Conservation (phyloP, 305 asterid genomes). For the Plantago rigida region DNA sequence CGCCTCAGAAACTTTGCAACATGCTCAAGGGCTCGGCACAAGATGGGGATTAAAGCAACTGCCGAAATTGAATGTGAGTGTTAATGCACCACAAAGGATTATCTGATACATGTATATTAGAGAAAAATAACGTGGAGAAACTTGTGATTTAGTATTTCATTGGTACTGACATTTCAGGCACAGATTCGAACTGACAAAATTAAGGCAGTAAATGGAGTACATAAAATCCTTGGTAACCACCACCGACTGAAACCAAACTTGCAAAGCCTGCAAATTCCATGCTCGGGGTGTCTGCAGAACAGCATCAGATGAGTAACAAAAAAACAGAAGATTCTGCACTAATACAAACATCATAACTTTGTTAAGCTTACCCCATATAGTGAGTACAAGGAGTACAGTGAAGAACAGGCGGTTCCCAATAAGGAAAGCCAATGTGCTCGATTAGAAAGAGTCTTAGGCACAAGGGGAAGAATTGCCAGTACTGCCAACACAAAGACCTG, state of each 20-base stretch:
- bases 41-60: constrained; percentile 83
- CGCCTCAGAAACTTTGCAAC: constrained; percentile 80
- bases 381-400: constrained; percentile 64
- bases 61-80: constrained; percentile 26
- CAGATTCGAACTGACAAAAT: constrained; percentile 61
- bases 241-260: constrained; percentile 79
- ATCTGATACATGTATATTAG: neutral
- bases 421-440: constrained; percentile 80
- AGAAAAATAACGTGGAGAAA: constrained; percentile 13
- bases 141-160: no score
- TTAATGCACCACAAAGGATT: constrained; percentile 18
- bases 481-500: constrained; percentile 78
- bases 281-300: constrained; percentile 79
- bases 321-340: neutral
- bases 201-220: constrained; percentile 67
- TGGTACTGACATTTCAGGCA: constrained; percentile 68
- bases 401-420: constrained; percentile 71
- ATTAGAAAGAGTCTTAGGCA: constrained; percentile 59
- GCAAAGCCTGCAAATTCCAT: constrained; percentile 85
- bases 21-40: constrained; percentile 67
- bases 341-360: neutral
- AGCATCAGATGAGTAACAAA: neutral
- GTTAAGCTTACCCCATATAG: constrained; percentile 61
- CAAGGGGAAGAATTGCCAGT: constrained; percentile 80
- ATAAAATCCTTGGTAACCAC: constrained; percentile 73